These are phyloP conservation scores for Tubosaeta sp. DNA, from an alignment of 768 basidiomycete genomes.

Conservation along the genomic window DNA sequence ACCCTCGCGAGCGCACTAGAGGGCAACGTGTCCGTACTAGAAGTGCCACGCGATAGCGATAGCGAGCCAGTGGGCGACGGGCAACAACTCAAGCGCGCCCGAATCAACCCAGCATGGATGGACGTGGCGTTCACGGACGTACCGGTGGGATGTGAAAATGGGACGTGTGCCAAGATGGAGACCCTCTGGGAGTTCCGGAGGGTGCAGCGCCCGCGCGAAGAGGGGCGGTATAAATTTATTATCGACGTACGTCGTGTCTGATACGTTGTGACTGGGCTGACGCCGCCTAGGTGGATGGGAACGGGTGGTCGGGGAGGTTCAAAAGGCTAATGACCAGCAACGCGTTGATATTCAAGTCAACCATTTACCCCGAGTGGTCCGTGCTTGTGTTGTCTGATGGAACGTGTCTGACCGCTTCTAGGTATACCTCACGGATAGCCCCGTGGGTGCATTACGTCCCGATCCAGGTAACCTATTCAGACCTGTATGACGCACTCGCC, in stretches of 20 bases:
- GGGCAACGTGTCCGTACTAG: slow-evolving; percentile 38
- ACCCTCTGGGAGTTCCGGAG: slow-evolving; percentile 48
- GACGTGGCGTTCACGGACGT: slow-evolving; percentile 55
- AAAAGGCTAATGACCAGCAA: slow-evolving; percentile 60
- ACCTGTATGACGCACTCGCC: no score
- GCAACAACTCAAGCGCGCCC: slow-evolving; percentile 31
- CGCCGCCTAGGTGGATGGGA: slow-evolving; percentile 44
- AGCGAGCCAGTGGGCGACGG: slow-evolving; percentile 34
- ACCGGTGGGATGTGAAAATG: slow-evolving; percentile 39
- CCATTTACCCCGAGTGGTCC: slow-evolving; percentile 72
- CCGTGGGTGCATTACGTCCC: slow-evolving; percentile 79
- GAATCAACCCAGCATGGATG: slow-evolving; percentile 51
- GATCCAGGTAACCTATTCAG: slow-evolving; percentile 57
- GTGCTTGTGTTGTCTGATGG: not conserved
- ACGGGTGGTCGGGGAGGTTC: slow-evolving; percentile 70
- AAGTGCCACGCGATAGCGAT: slow-evolving; percentile 13
- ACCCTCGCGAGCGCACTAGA: slow-evolving; percentile 37
- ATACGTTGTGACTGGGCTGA: not conserved
- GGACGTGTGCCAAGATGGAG: slow-evolving; percentile 40
- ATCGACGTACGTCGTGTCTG: slow-evolving; percentile 41
- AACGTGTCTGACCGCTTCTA: not conserved
- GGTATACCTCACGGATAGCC: slow-evolving; percentile 41
- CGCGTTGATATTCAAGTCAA: slow-evolving; percentile 62
- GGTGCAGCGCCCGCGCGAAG: slow-evolving; percentile 40
- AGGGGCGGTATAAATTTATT: slow-evolving; percentile 58